These are phyloP conservation scores for Kodamaea sagamina DNA, from an alignment of 805 yeast genomes.

Conservation along the genomic window DNA sequence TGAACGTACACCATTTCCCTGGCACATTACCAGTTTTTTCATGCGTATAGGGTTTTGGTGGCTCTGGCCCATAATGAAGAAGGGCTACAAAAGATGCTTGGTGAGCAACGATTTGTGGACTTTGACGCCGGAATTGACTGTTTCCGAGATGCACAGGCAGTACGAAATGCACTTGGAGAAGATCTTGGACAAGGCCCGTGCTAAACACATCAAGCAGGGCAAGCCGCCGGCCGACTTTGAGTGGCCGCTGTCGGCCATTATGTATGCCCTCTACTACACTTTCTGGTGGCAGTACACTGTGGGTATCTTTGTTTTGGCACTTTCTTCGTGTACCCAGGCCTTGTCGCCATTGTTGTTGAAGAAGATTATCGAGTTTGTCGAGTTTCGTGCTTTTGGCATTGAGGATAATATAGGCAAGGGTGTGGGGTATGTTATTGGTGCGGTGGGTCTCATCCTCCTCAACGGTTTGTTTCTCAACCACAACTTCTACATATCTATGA, in stretches of 20 bases:
- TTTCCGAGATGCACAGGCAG: slow-evolving; percentile 35
- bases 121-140: slow-evolving; percentile 37
- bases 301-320: slow-evolving; percentile 42
- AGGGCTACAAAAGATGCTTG: slow-evolving; percentile 44
- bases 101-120: slow-evolving; percentile 40
- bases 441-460: slow-evolving; percentile 52
- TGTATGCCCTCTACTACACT: slow-evolving; percentile 50
- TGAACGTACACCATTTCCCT: slow-evolving; percentile 54
- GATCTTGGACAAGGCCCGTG: slow-evolving; percentile 22
- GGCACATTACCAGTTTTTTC: slow-evolving; percentile 40
- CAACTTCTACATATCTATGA: slow-evolving; percentile 44
- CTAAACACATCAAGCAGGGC: slow-evolving; percentile 20
- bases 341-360: slow-evolving; percentile 68
- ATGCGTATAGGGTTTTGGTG: slow-evolving; percentile 43
- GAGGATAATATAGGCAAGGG: slow-evolving; percentile 55
- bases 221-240: slow-evolving; percentile 25
- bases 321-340: slow-evolving; percentile 52
- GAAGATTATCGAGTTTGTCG: slow-evolving; percentile 65
- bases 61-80: slow-evolving; percentile 41
- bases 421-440: slow-evolving; percentile 74
- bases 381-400: slow-evolving; percentile 46
- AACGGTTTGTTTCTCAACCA: slow-evolving; percentile 45
- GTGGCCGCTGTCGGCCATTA: slow-evolving; percentile 44
- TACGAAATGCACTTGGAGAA: slow-evolving; percentile 28
- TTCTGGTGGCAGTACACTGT: slow-evolving; percentile 47